Percentiles rank a stretch among this genome's conserved stretches.
phyloP scores from a whole-genome alignment of 257 asterid genomes.

The Parsonsia alboflavescens region DNA sequence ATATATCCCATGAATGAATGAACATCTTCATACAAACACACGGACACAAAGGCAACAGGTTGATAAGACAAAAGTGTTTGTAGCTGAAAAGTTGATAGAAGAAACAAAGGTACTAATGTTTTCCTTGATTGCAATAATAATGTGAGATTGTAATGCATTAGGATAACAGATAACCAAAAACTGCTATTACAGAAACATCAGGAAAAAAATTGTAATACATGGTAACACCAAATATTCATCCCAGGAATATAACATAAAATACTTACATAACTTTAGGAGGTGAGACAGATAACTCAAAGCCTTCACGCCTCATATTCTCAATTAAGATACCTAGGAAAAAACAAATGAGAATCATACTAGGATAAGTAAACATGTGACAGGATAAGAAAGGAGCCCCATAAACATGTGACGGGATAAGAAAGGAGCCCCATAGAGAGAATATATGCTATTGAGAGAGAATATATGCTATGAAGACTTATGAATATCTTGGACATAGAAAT shows the following conservation, averaged over 20 bases:
- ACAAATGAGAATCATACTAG: constrained; percentile 1
- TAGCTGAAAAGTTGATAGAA: not conserved
- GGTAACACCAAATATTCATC: not conserved
- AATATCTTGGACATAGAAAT: not conserved
- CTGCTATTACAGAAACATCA: not conserved
- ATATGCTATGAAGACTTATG: not conserved
- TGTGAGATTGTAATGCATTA: not conserved
- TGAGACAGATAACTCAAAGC: constrained; percentile 92
- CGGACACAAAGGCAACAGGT: not conserved
- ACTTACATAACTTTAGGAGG: constrained; percentile 99
- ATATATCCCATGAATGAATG: not conserved
- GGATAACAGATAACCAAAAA: not conserved
- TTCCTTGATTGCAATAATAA: not conserved
- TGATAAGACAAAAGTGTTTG: not conserved
- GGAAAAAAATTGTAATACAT: not conserved
- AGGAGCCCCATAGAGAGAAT: not conserved
- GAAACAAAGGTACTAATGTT: not conserved
- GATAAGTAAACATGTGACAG: not conserved
- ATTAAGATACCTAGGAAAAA: constrained; percentile 70
- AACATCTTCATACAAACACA: not conserved
- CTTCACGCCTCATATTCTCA: constrained; percentile 99
- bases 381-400: not conserved
- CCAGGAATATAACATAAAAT: constrained; percentile 23
- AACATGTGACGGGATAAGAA: not conserved
- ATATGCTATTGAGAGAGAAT: constrained; percentile 2